Evolutionary conservation across 2,329 filamentous ascomycete genomes (phyloP).

Genomic region (Anthostomella pinea): DNA sequence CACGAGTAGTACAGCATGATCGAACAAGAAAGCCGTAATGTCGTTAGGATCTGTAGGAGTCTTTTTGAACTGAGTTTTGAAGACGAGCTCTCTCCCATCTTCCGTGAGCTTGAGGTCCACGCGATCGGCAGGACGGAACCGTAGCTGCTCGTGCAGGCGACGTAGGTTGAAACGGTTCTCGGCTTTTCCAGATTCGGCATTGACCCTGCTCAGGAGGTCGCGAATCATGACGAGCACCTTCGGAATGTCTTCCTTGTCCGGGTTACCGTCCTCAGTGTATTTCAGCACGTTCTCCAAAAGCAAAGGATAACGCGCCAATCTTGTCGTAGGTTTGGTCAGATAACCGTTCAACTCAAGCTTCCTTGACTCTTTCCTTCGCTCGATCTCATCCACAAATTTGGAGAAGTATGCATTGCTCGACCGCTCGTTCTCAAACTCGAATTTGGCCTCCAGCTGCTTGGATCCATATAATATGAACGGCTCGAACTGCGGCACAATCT

Average conservation of each 20-base stretch:
- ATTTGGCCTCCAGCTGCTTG: conserved; percentile 94
- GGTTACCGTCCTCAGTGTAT: conserved; percentile 82
- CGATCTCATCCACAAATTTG: conserved; percentile 94
- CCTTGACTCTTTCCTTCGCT: conserved; percentile 90
- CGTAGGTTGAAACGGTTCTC: conserved; percentile 97
- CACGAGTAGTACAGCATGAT: conserved; percentile 90
- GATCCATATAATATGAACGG: conserved; percentile 96
- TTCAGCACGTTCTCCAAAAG: conserved; percentile 90
- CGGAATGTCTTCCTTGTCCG: conserved; percentile 88
- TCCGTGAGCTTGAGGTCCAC: conserved; percentile 94
- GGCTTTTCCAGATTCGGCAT: conserved; percentile 91
- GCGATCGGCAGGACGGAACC: conserved; percentile 84
- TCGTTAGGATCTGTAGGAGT: conserved; percentile 82
- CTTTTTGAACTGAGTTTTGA: conserved; percentile 94
- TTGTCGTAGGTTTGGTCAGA: conserved; percentile 93
- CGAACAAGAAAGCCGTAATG: conserved; percentile 92
- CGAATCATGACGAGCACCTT: conserved; percentile 84
- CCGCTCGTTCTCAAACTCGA: conserved; percentile 96
- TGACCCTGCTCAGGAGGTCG: conserved; percentile 83
- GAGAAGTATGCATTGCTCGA: conserved; percentile 79
- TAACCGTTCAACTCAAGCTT: conserved; percentile 98
- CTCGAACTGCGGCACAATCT: conserved; percentile 87
- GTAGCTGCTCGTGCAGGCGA: conserved; percentile 85
- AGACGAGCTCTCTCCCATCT: conserved; percentile 86
- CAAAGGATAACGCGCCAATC: conserved; percentile 89